Conservation (phyloP, 1,284 basidiomycete genomes). For the Fomitopsis palustris region DNA sequence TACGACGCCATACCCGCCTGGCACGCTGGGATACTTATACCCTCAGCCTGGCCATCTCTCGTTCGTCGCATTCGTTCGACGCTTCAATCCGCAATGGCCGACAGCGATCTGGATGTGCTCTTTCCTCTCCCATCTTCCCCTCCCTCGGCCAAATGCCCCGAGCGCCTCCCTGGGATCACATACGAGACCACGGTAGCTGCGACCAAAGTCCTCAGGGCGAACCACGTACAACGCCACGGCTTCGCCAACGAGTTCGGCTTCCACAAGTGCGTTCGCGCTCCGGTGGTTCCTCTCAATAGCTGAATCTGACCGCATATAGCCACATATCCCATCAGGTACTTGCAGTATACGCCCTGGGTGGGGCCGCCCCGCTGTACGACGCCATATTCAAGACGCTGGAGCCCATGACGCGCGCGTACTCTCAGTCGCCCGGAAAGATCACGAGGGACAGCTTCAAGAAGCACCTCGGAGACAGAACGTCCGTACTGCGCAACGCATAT, state of each 20-base stretch:
- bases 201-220: slow-evolving; percentile 1
- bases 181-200: background rate
- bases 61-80: too few species aligned
- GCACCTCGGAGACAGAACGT: slow-evolving; percentile 48
- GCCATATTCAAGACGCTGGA: slow-evolving; percentile 40
- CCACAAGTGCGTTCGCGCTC: slow-evolving; percentile 4
- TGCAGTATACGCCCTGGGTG: slow-evolving; percentile 50
- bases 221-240: background rate
- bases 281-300: background rate
- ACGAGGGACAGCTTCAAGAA: slow-evolving; percentile 42
- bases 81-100: background rate
- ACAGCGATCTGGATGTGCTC: slow-evolving; percentile 2
- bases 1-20: too few species aligned
- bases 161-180: slow-evolving; percentile 4
- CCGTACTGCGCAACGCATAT: slow-evolving; percentile 2
- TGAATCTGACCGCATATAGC: slow-evolving; percentile 26
- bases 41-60: too few species aligned
- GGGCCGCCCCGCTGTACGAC: slow-evolving; percentile 34
- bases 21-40: too few species aligned
- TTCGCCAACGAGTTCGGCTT: slow-evolving; percentile 9
- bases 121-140: slow-evolving; percentile 6
- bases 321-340: slow-evolving; percentile 49
- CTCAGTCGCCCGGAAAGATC: slow-evolving; percentile 40
- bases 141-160: background rate
- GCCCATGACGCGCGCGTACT: slow-evolving; percentile 34